Evolutionary conservation across 805 yeast genomes (phyloP).

Genomic region (Phaffomyces thermotolerans): DNA sequence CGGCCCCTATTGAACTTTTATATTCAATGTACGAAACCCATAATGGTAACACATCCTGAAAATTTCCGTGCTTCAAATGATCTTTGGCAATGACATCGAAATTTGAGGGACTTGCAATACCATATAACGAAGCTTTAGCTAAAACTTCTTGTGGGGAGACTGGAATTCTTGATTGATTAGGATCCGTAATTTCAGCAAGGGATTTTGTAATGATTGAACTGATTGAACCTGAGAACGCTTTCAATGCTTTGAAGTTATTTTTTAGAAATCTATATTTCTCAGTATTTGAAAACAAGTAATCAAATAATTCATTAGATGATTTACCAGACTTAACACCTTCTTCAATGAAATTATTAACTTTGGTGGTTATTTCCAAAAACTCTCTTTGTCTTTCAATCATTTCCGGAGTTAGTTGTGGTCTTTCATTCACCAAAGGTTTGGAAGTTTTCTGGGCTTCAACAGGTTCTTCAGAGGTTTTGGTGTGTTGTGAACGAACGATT

Average conservation of each 20-base stretch:
- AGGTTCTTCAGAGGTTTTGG: neutral
- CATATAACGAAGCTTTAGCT: conserved; percentile 12
- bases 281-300: conserved; percentile 3
- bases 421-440: neutral
- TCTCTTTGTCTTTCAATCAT: neutral
- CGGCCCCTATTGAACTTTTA: conserved; percentile 1
- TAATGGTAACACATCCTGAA: conserved; percentile 11
- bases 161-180: conserved; percentile 10
- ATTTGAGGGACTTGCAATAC: conserved; percentile 9
- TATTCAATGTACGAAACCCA: conserved; percentile 22
- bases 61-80: conserved; percentile 11
- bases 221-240: neutral
- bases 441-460: neutral
- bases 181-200: conserved; percentile 11
- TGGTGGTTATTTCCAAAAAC: neutral
- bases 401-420: neutral
- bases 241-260: conserved; percentile 1
- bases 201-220: conserved; percentile 11
- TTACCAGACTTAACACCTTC: neutral
- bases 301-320: conserved; percentile 6
- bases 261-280: conserved; percentile 1
- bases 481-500: neutral
- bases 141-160: conserved; percentile 18
- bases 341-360: neutral
- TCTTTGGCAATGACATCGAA: conserved; percentile 11